These are phyloP conservation scores for Solidago caesia DNA, from an alignment of 129 eudicot genomes.

Conservation along the genomic window DNA sequence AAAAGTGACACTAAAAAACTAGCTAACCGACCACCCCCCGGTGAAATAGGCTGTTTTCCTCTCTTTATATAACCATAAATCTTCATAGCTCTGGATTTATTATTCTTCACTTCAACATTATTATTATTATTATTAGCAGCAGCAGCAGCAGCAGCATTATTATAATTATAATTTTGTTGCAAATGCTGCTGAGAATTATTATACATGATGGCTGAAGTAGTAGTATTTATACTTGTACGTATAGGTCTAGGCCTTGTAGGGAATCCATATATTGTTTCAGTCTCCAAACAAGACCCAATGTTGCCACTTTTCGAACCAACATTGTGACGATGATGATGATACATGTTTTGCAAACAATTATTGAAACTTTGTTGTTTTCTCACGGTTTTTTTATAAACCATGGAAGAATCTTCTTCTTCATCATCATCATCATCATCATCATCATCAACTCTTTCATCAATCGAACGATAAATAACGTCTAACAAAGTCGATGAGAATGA, in stretches of 20 bases:
- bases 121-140: neutral
- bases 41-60: conserved; percentile 72
- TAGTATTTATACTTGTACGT: conserved; percentile 39
- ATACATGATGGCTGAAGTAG: too few species aligned
- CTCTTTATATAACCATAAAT: conserved; percentile 66
- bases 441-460: conserved; percentile 28
- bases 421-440: too few species aligned
- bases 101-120: neutral
- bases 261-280: conserved; percentile 42
- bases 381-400: too few species aligned
- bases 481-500: conserved; percentile 87
- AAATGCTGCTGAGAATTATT: too few species aligned
- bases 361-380: too few species aligned
- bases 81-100: conserved; percentile 51
- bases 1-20: conserved; percentile 65
- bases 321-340: conserved; percentile 34
- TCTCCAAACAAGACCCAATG: conserved; percentile 46
- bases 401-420: too few species aligned
- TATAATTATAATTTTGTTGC: too few species aligned
- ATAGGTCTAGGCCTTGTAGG: conserved; percentile 54
- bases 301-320: too few species aligned
- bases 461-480: conserved; percentile 74
- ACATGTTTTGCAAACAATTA: too few species aligned
- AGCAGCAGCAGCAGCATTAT: too few species aligned
- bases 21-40: conserved; percentile 58